A percentile compares a stretch with the other conserved stretches of the same genome.
Evolutionary conservation across 2,329 filamentous ascomycete genomes (phyloP).

Genomic region (Grosmannia huntii): DNA sequence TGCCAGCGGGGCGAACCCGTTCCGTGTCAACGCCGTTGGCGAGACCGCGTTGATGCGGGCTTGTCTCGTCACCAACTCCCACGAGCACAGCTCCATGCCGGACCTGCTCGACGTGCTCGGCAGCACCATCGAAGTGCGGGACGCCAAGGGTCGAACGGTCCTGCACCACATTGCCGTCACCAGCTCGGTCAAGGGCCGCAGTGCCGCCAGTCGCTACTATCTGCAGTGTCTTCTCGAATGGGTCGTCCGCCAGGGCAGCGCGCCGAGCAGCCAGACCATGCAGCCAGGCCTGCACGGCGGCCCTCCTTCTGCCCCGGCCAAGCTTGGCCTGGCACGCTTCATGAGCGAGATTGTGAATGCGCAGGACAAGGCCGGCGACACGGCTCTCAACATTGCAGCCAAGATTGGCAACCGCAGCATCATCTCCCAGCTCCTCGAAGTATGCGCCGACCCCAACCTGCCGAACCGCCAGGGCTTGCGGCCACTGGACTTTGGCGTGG

Average conservation of each 20-base stretch:
- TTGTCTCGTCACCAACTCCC: conserved; percentile 85
- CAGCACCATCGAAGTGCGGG: conserved; percentile 78
- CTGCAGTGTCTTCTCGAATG: conserved; percentile 90
- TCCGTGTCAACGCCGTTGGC: conserved; percentile 75
- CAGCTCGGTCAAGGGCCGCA: conserved; percentile 87
- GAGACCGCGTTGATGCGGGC: conserved; percentile 91
- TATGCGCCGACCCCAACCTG: conserved; percentile 86
- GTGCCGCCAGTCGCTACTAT: conserved; percentile 87
- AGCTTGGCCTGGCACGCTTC: conserved; percentile 80
- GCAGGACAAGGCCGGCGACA: conserved; percentile 87
- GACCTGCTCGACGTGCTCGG: conserved; percentile 82
- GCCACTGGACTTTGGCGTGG: conserved; percentile 90
- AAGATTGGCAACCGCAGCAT: conserved; percentile 88
- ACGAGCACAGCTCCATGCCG: conserved; percentile 81
- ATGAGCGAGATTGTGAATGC: conserved; percentile 97
- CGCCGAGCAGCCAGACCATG: conserved; percentile 27
- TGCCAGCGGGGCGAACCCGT: conserved; percentile 72
- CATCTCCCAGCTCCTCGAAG: conserved; percentile 90
- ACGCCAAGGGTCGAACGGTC: conserved; percentile 81
- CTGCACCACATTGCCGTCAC: conserved; percentile 94
- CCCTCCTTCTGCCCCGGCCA: conserved; percentile 31
- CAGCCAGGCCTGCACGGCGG: conserved; percentile 11
- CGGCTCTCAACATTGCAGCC: conserved; percentile 84
- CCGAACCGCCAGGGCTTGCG: conserved; percentile 80
- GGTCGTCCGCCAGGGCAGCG: conserved; percentile 67